Percentiles rank a stretch among this genome's conserved stretches.
Conservation (phyloP, 108 stramenopile species). For the Conticribra weissflogii region DNA sequence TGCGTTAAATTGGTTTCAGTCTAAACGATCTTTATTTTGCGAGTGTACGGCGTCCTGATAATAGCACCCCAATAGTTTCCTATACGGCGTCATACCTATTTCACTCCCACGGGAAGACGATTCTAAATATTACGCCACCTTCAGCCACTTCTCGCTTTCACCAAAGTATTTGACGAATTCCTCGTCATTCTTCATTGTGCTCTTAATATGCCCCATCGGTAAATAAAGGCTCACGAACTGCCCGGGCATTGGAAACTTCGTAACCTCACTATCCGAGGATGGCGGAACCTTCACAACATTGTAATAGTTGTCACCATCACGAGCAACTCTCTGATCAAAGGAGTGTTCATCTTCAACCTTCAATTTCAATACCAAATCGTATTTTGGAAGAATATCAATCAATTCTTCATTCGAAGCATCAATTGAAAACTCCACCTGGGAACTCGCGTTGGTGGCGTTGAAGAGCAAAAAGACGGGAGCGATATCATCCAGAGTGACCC, state of each 20-base stretch:
- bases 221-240: conserved; percentile 80
- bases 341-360: conserved; percentile 45
- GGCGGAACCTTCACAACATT: conserved; percentile 44
- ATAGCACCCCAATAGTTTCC: too few species aligned
- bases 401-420: conserved; percentile 37
- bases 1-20: too few species aligned
- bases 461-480: conserved; percentile 70
- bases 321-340: conserved; percentile 22
- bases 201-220: conserved; percentile 84
- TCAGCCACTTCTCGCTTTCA: conserved; percentile 74
- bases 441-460: conserved; percentile 77
- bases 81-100: too few species aligned
- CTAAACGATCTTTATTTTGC: too few species aligned
- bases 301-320: conserved; percentile 46
- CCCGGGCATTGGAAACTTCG: conserved; percentile 71
- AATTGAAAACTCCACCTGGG: conserved; percentile 67
- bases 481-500: conserved; percentile 55
- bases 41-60: too few species aligned
- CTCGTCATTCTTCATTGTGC: conserved; percentile 73
- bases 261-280: conserved; percentile 1
- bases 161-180: conserved; percentile 63
- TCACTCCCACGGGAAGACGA: too few species aligned
- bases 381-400: conserved; percentile 21
- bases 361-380: conserved; percentile 54
- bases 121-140: conserved; percentile 31